Evolutionary conservation across 192 early-diverging fungal species (phyloP), one percentile per base, ranked within the genome.

Genomic region (Chytriomyces sp.): DNA sequence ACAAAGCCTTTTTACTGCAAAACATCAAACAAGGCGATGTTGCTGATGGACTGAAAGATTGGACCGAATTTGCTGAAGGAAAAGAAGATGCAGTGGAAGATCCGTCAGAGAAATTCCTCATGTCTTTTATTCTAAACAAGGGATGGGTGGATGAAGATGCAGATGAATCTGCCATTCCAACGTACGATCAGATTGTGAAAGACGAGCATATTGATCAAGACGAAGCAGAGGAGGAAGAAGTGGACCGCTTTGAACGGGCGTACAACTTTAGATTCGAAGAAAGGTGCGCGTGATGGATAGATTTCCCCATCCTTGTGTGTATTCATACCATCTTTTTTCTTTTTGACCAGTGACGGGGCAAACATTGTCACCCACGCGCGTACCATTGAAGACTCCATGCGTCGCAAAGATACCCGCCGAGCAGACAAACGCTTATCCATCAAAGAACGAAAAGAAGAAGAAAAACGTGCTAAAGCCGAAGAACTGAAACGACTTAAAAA

Each of bases 241-340:
- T 89, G 2, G 95, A 97, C 46, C 86, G 92, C 60, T 98, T 97
- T 77, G 97, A 98, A 83, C 90, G 89, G 61, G 87, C 88, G 76
- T 94, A 95, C 82, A 98, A 98, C 72, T 96, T 97, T 86, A 89
- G 97, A 61, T 97, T 92, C 70, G 95, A 97, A 84, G 96, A 98
- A 81, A 89, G 86, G 86, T 85, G 35, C 81, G 86, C 77, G 0
- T 46, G 45, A 79, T 24, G 9, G 43, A 7, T 2, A 28, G 43
- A 43, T 45, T 79, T 24, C 44, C 24, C 28, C 53, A 50, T 47
- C 0, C 16, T 79, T n/a, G 50, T 23, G n/a, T 20, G 61, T 64
- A 79, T n/a, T 43, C 11, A 63, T 24, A 61, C 45, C 9, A 1
- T 69, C 7, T 23, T 16, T 23, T 16, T 45, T 45, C 35, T 48